phyloP scores from a whole-genome alignment of 108 stramenopile genomes.

The Ochromonas danica region DNA sequence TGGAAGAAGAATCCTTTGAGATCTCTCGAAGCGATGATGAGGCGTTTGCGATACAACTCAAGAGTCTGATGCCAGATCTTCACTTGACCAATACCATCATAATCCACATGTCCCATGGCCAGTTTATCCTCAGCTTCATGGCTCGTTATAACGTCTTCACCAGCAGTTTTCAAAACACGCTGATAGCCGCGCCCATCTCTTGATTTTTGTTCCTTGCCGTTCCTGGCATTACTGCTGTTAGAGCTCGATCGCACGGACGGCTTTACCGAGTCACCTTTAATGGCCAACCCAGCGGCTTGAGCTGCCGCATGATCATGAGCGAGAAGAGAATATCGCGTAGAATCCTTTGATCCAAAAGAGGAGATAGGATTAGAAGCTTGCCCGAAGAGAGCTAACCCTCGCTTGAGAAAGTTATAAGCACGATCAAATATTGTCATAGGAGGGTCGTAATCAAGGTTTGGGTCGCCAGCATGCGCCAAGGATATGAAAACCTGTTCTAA shows the following conservation, averaged over 20 bases:
- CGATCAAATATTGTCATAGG: too few species aligned
- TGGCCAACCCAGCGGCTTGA: too few species aligned
- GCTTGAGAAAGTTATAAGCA: too few species aligned
- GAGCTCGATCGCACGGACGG: too few species aligned
- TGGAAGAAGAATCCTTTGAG: slow-evolving; percentile 23
- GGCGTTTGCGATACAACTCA: neutral
- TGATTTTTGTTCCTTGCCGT: neutral
- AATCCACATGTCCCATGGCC: neutral
- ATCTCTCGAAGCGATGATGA: neutral
- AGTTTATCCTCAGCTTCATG: neutral
- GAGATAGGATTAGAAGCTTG: too few species aligned
- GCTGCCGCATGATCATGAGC: too few species aligned
- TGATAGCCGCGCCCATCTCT: neutral
- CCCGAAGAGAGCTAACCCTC: neutral
- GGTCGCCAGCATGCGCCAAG: neutral
- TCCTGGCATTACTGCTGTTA: too few species aligned
- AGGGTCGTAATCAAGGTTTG: neutral
- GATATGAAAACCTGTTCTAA: slow-evolving; percentile 57
- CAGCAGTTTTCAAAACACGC: neutral
- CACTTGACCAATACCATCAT: neutral
- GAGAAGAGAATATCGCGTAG: too few species aligned
- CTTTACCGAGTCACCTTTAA: too few species aligned
- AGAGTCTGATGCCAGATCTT: neutral
- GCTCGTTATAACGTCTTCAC: neutral
- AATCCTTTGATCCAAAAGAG: too few species aligned